Conservation (phyloP, 2,329 filamentous ascomycete species). For the Tolypocladium tropicale region DNA sequence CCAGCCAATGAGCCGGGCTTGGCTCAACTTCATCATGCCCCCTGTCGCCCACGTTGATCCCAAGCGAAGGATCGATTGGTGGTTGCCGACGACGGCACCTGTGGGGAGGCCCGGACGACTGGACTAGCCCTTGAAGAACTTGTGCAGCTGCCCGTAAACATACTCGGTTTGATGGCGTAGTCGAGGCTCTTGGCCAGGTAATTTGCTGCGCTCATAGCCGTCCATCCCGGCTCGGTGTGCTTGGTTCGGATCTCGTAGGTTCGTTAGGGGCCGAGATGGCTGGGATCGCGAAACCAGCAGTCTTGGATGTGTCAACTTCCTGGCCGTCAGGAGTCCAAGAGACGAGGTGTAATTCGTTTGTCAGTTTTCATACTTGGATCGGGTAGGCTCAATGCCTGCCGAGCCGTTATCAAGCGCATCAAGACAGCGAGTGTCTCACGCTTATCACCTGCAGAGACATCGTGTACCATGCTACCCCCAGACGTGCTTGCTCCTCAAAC, state of each 20-base stretch:
- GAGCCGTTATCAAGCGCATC: neutral
- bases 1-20: neutral
- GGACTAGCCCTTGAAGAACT: neutral
- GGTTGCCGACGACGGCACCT: neutral
- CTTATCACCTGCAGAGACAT: neutral
- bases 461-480: neutral
- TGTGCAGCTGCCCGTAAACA: neutral
- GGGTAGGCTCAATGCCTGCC: neutral
- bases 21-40: neutral
- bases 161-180: neutral
- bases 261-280: too few species aligned
- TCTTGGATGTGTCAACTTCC: neutral
- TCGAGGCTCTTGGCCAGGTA: neutral
- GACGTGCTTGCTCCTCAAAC: neutral
- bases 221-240: neutral
- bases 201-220: neutral
- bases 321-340: neutral
- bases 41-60: constrained; percentile 4
- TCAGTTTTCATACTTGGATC: too few species aligned
- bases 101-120: neutral
- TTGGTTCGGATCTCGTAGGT: too few species aligned
- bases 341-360: neutral
- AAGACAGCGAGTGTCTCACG: neutral
- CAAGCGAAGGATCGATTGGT: constrained; percentile 2
- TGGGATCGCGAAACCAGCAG: neutral